Conservation (phyloP, 805 yeast species). For the Kuraishia hungarica region DNA sequence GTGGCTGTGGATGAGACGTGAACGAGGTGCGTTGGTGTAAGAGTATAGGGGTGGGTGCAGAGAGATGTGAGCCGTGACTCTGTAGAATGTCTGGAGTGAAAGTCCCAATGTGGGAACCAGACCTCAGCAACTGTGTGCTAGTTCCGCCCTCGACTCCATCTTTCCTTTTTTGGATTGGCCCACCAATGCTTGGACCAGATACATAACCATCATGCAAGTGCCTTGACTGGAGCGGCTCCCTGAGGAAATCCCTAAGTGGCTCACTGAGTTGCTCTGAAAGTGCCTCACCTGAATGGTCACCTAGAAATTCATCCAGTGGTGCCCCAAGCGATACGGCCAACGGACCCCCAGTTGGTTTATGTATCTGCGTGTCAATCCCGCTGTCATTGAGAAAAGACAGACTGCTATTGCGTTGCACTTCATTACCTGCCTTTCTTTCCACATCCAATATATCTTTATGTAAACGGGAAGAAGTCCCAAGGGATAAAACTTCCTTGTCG, state of each 20-base stretch:
- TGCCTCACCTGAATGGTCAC: background rate
- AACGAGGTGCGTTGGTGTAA: background rate
- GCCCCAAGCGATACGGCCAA: background rate
- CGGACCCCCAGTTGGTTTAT: background rate
- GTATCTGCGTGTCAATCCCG: background rate
- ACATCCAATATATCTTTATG: background rate
- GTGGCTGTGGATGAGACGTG: background rate
- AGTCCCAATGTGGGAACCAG: background rate
- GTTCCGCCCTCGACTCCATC: background rate
- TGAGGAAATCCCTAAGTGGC: background rate
- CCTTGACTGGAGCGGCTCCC: background rate
- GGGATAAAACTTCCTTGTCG: background rate
- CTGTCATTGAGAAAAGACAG: background rate
- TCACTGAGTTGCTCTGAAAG: background rate
- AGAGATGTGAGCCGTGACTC: background rate
- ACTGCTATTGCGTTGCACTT: background rate
- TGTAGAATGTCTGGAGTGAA: background rate
- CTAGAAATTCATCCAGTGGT: background rate
- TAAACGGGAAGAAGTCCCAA: too few relatives aligned
- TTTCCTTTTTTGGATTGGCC: background rate
- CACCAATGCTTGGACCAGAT: background rate
- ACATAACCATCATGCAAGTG: background rate
- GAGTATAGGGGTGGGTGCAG: background rate
- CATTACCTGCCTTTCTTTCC: background rate
- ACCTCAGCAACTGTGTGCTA: too few relatives aligned